These are phyloP conservation scores for Wolfiporia cocos DNA, from an alignment of 1,284 basidiomycete species.

Conservation along the genomic window DNA sequence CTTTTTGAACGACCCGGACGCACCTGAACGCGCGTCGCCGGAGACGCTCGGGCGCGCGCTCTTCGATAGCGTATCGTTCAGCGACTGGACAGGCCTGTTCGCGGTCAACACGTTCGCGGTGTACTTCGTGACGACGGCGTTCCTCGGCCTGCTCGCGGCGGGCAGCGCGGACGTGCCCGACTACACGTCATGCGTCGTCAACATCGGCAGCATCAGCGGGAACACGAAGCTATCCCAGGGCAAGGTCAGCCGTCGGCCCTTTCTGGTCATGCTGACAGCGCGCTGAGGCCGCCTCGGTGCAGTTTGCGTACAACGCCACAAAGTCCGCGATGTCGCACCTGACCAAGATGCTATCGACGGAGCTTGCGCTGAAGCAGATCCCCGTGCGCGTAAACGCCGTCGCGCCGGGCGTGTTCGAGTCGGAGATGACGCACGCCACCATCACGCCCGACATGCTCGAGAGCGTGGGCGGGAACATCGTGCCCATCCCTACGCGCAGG, in stretches of 20 bases:
- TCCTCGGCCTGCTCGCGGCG: conserved; percentile 67
- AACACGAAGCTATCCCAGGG: conserved; percentile 62
- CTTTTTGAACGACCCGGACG: conserved; percentile 50
- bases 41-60: conserved; percentile 58
- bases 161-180: conserved; percentile 53
- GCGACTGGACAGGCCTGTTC: conserved; percentile 56
- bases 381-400: conserved; percentile 68
- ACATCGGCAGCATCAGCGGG: conserved; percentile 73
- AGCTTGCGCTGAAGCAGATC: conserved; percentile 61
- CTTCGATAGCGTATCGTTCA: conserved; percentile 60
- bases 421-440: conserved; percentile 63
- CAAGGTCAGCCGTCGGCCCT: conserved; percentile 70
- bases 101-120: conserved; percentile 63
- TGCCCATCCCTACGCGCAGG: conserved; percentile 54
- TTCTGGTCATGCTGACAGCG: no score
- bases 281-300: no score
- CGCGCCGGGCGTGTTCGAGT: conserved; percentile 68
- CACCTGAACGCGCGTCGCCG: conserved; percentile 53
- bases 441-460: conserved; percentile 35
- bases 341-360: conserved; percentile 69
- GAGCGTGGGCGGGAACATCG: conserved; percentile 45
- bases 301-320: conserved; percentile 77
- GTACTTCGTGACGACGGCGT: conserved; percentile 71
- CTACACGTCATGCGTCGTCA: conserved; percentile 63
- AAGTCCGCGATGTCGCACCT: conserved; percentile 74